Evolutionary conservation across 2,329 filamentous ascomycete genomes (phyloP).

Genomic region (Pseudonectria foliicola): DNA sequence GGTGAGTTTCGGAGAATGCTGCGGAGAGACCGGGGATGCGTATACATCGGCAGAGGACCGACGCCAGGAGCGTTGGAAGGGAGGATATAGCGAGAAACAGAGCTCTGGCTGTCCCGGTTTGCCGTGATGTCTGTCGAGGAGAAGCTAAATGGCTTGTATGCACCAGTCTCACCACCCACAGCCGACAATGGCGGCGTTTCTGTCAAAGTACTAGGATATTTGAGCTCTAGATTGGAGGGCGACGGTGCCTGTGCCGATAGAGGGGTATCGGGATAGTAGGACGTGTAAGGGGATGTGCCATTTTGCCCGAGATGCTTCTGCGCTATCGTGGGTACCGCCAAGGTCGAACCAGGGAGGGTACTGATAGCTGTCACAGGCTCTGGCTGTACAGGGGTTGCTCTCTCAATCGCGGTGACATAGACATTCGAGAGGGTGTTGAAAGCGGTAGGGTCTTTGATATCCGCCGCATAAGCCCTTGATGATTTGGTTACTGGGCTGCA

Average conservation of each 20-base stretch:
- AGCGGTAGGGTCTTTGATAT: constrained; percentile 53
- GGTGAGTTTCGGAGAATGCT: constrained; percentile 63
- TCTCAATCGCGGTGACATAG: constrained; percentile 56
- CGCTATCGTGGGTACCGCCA: constrained; percentile 24
- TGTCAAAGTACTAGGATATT: constrained; percentile 50
- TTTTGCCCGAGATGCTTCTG: constrained; percentile 25
- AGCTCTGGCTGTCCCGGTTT: constrained; percentile 3
- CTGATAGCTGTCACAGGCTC: constrained; percentile 45
- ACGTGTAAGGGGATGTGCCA: constrained; percentile 37
- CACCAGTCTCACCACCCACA: constrained; percentile 38
- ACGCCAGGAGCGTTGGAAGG: constrained; percentile 8
- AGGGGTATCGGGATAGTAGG: constrained; percentile 47
- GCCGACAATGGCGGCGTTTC: constrained; percentile 53
- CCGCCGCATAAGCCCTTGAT: constrained; percentile 28
- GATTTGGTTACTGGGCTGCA: constrained; percentile 30
- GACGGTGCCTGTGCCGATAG: constrained; percentile 44
- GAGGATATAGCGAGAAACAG: constrained; percentile 7
- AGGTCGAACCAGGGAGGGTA: constrained; percentile 27
- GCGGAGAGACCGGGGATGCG: constrained; percentile 50
- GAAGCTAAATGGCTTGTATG: constrained; percentile 40
- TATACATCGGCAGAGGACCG: constrained; percentile 44
- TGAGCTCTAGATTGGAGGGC: constrained; percentile 38
- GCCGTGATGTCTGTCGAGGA: constrained; percentile 26
- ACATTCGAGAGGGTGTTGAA: constrained; percentile 62
- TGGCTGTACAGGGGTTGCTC: constrained; percentile 41